Conservation (phyloP, 805 yeast species). For the Zygotorulaspora sp. region DNA sequence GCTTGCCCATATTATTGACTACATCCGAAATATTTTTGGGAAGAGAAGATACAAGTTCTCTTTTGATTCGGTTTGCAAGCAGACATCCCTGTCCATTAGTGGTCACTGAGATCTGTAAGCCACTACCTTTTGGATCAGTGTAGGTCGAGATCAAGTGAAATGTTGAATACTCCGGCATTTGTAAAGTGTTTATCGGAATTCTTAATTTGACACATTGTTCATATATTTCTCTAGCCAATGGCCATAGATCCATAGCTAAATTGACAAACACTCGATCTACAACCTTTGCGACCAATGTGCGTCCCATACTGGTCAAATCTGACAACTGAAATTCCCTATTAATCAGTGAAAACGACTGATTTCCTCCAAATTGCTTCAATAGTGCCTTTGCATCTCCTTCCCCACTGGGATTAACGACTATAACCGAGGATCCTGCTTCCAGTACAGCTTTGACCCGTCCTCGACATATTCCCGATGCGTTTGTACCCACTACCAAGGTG, state of each 20-base stretch:
- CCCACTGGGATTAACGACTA: slow-evolving; percentile 40
- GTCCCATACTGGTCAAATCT: slow-evolving; percentile 55
- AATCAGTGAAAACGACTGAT: slow-evolving; percentile 30
- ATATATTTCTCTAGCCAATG: slow-evolving; percentile 41
- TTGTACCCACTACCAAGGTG: slow-evolving; percentile 53
- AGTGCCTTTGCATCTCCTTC: slow-evolving; percentile 22
- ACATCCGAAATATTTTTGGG: slow-evolving; percentile 69
- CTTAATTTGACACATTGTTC: slow-evolving; percentile 53
- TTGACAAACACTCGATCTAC: slow-evolving; percentile 77
- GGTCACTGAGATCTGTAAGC: slow-evolving; percentile 73
- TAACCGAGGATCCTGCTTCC: slow-evolving; percentile 53
- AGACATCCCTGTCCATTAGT: slow-evolving; percentile 90
- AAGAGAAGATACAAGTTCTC: slow-evolving; percentile 61
- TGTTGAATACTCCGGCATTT: slow-evolving; percentile 64
- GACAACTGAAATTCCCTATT: slow-evolving; percentile 36
- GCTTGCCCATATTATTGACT: slow-evolving; percentile 62
- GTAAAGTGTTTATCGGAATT: slow-evolving; percentile 80
- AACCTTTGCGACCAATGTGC: slow-evolving; percentile 54
- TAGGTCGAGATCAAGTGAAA: slow-evolving; percentile 73
- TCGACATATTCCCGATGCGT: slow-evolving; percentile 16
- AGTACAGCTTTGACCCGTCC: slow-evolving; percentile 46
- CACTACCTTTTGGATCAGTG: slow-evolving; percentile 51
- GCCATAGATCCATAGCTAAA: slow-evolving; percentile 33
- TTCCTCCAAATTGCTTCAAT: slow-evolving; percentile 20
- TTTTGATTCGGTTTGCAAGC: slow-evolving; percentile 69